phyloP scores from a whole-genome alignment of 1,284 basidiomycete species.

The Sporisorium reilianum region DNA sequence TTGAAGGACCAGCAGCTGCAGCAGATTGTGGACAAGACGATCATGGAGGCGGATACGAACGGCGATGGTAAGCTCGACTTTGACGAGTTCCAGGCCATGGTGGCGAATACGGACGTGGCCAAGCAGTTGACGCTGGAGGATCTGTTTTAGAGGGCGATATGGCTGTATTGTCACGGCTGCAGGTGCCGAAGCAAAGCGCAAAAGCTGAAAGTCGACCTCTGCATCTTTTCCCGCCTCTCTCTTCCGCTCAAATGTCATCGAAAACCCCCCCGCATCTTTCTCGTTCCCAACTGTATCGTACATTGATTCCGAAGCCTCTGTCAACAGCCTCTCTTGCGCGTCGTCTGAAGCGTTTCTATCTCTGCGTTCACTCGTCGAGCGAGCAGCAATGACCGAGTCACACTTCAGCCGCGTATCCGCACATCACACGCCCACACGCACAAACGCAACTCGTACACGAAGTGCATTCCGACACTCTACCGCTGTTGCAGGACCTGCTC shows the following conservation, averaged over 20 bases:
- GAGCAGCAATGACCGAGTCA: no score
- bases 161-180: no score
- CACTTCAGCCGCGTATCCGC: background rate
- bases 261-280: background rate
- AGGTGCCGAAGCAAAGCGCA: no score
- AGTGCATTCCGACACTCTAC: background rate
- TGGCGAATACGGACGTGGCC: constrained; percentile 96
- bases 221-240: background rate
- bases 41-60: constrained; percentile 99
- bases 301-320: background rate
- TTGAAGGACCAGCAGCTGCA: constrained; percentile 99
- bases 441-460: background rate
- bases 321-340: background rate
- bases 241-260: background rate
- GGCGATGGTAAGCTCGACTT: constrained; percentile 96
- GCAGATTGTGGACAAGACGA: constrained; percentile 99
- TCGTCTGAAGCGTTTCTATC: background rate
- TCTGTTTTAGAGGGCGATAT: constrained; percentile 33
- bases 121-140: constrained; percentile 98
- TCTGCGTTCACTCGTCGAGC: no score
- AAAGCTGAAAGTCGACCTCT: background rate
- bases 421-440: background rate
- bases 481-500: background rate
- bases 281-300: background rate
- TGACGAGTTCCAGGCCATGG: constrained; percentile 96